Evolutionary conservation across 352 stramenopile genomes (phyloP).

Genomic region (Stephanocyclus meneghinianus): DNA sequence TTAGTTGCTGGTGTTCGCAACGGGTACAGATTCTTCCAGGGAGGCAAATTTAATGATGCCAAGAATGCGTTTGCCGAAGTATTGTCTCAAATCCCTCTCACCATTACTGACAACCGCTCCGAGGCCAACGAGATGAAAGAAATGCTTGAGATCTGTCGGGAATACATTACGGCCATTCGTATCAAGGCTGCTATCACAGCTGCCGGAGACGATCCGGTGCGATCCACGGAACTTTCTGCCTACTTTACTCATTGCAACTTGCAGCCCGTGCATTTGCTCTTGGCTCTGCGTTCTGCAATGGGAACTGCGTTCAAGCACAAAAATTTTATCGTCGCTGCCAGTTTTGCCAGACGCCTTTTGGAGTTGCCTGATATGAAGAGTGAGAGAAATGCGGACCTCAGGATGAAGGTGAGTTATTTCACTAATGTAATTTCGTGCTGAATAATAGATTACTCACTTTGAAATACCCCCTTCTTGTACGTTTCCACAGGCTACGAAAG

Average conservation of each 20-base stretch:
- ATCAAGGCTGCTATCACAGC: constrained; percentile 88
- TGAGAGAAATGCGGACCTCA: constrained; percentile 91
- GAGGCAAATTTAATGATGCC: constrained; percentile 97
- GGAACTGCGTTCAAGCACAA: constrained; percentile 98
- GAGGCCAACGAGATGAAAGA: constrained; percentile 91
- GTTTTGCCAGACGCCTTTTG: constrained; percentile 97
- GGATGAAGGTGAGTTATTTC: constrained; percentile 84
- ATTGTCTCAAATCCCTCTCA: constrained; percentile 92
- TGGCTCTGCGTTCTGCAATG: constrained; percentile 99
- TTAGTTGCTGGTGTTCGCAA: constrained; percentile 92
- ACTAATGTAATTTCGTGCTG: neutral
- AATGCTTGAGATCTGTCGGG: constrained; percentile 92
- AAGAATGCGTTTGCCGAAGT: constrained; percentile 90
- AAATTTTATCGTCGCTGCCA: constrained; percentile 98
- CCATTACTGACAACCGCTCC: constrained; percentile 90
- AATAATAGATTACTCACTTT: neutral
- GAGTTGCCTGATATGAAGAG: constrained; percentile 96
- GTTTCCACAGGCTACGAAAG: constrained; percentile 85
- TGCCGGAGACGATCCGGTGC: constrained; percentile 80
- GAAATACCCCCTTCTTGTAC: neutral
- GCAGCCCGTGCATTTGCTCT: constrained; percentile 94
- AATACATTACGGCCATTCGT: constrained; percentile 97
- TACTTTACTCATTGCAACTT: constrained; percentile 99
- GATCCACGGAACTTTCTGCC: constrained; percentile 95
- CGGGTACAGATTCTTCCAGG: constrained; percentile 95